Conservation (phyloP, 495 filamentous ascomycete genomes). For the Penicillium daleae region DNA sequence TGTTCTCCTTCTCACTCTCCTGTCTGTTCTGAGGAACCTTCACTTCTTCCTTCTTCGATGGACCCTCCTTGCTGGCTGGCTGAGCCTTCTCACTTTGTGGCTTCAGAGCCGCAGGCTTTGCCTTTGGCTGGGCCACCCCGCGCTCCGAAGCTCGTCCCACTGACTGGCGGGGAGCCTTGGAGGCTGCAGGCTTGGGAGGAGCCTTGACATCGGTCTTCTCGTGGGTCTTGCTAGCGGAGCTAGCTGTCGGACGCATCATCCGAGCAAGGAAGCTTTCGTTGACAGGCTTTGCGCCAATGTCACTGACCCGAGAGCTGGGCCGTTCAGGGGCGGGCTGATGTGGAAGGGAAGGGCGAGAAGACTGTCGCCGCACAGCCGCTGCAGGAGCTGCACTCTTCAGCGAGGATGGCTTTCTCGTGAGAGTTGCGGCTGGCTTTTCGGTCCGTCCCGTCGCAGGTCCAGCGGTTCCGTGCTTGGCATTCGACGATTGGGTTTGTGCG, state of each 20-base stretch:
- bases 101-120: conserved; percentile 26
- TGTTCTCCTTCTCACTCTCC: conserved; percentile 34
- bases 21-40: conserved; percentile 14
- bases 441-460: conserved; percentile 49
- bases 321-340: conserved; percentile 39
- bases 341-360: conserved; percentile 47
- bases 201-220: conserved; percentile 64
- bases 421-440: conserved; percentile 39
- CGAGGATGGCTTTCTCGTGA: conserved; percentile 50
- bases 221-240: conserved; percentile 74
- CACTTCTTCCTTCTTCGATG: conserved; percentile 13
- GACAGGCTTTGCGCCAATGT: conserved; percentile 46
- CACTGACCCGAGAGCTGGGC: conserved; percentile 48
- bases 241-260: conserved; percentile 91
- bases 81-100: conserved; percentile 30
- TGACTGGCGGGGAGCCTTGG: conserved; percentile 27
- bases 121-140: conserved; percentile 25
- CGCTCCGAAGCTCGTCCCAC: conserved; percentile 27
- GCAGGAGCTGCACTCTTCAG: conserved; percentile 36
- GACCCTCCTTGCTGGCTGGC: conserved; percentile 16
- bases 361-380: conserved; percentile 37
- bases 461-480: conserved; percentile 54
- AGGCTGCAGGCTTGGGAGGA: conserved; percentile 34
- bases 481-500: conserved; percentile 64
- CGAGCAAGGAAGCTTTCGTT: conserved; percentile 82